phyloP scores from a whole-genome alignment of 345 rosid species.

The Pseudoturritis turrita region DNA sequence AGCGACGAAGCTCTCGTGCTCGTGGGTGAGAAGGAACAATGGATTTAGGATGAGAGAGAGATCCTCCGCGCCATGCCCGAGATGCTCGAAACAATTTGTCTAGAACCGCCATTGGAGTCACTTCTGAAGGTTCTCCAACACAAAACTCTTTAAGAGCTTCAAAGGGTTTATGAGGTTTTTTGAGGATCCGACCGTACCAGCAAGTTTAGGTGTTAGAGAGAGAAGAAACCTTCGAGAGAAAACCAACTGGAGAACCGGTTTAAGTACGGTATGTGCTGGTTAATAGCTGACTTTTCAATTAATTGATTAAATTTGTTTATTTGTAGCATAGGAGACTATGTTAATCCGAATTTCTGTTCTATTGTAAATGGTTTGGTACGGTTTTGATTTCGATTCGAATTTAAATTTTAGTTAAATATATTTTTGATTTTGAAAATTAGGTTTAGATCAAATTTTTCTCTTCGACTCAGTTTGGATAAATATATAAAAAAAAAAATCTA shows the following conservation, averaged over 20 bases:
- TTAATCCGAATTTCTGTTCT: too few species aligned
- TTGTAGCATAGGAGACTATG: too few species aligned
- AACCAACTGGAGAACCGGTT: constrained; percentile 20
- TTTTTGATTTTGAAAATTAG: too few species aligned
- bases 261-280: not conserved
- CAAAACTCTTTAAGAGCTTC: not conserved
- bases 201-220: not conserved
- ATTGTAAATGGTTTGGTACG: too few species aligned
- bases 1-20: constrained; percentile 25
- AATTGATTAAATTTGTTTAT: too few species aligned
- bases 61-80: constrained; percentile 33
- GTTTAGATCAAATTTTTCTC: too few species aligned
- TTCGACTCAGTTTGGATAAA: too few species aligned
- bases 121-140: not conserved
- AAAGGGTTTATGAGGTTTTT: constrained; percentile 27
- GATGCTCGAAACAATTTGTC: constrained; percentile 39
- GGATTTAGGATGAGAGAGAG: constrained; percentile 30
- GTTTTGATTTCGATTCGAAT: too few species aligned
- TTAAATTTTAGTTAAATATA: too few species aligned
- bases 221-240: not conserved
- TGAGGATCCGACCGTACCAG: not conserved
- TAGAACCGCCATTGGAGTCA: constrained; percentile 39
- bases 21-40: constrained; percentile 26
- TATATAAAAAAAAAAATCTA: too few species aligned
- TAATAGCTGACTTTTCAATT: too few species aligned